These are phyloP conservation scores for Fagus crenata DNA, from an alignment of 306 rosid genomes.

Conservation along the genomic window DNA sequence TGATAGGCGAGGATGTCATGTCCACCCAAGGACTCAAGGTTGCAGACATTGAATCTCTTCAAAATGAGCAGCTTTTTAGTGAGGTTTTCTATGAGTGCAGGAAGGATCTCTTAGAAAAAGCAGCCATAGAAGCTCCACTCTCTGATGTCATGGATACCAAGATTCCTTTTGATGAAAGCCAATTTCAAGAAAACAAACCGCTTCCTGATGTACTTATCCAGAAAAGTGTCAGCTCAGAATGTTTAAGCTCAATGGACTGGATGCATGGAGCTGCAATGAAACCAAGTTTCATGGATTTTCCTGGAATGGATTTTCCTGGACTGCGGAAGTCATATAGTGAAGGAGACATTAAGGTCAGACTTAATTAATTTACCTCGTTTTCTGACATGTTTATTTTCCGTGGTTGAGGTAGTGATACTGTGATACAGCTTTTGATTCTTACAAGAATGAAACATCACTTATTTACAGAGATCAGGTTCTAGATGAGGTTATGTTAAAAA, in stretches of 20 bases:
- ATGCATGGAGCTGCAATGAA: slow-evolving; percentile 58
- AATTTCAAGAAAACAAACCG: slow-evolving; percentile 55
- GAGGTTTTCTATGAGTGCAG: slow-evolving; percentile 78
- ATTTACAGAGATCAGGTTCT: background rate
- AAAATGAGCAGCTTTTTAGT: slow-evolving; percentile 75
- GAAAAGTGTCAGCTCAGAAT: slow-evolving; percentile 67
- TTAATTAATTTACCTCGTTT: slow-evolving; percentile 16
- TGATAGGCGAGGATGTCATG: slow-evolving; percentile 72
- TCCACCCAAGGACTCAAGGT: slow-evolving; percentile 62
- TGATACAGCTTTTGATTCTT: background rate
- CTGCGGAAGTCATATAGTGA: slow-evolving; percentile 90
- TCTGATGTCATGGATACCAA: slow-evolving; percentile 68
- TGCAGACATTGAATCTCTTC: slow-evolving; percentile 72
- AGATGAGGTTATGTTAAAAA: background rate
- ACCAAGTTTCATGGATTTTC: slow-evolving; percentile 62
- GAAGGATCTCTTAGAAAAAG: slow-evolving; percentile 75
- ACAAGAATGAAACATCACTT: background rate
- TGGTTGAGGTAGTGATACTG: background rate
- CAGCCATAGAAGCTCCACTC: slow-evolving; percentile 53
- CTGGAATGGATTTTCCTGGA: slow-evolving; percentile 73
- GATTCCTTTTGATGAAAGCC: slow-evolving; percentile 56
- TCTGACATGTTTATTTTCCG: slow-evolving; percentile 8
- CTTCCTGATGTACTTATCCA: slow-evolving; percentile 50
- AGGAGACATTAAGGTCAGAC: slow-evolving; percentile 90
- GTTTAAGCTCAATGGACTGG: slow-evolving; percentile 83